phyloP scores from a whole-genome alignment of 441 rosid genomes.

The Erodium moschatum region DNA sequence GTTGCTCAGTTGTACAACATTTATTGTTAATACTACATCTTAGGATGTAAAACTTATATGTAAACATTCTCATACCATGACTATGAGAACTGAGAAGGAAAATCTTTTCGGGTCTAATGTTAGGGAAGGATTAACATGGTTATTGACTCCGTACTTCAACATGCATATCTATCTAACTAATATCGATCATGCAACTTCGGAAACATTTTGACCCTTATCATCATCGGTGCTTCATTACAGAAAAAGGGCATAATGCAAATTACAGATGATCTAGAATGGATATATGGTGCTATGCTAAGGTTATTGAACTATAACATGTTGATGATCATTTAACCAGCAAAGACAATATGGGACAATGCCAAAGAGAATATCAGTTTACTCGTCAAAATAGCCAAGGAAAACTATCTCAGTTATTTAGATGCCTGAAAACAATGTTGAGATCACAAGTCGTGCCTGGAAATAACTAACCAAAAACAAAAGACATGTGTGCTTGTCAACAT shows the following conservation, averaged over 20 bases:
- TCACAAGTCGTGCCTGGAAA: not conserved
- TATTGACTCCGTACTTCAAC: not conserved
- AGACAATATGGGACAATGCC: too few species aligned
- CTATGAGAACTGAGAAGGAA: not conserved
- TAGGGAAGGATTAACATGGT: not conserved
- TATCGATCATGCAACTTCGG: not conserved
- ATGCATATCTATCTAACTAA: not conserved
- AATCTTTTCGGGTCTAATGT: not conserved
- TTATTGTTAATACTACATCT: not conserved
- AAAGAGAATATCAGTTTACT: too few species aligned
- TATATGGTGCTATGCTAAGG: not conserved
- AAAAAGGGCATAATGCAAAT: not conserved
- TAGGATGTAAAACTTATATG: not conserved
- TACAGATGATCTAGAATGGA: not conserved
- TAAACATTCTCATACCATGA: too few species aligned
- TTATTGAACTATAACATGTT: not conserved
- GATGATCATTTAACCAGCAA: too few species aligned
- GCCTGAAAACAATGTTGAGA: not conserved
- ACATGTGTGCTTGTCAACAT: not conserved
- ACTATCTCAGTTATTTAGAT: not conserved
- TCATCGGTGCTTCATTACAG: not conserved
- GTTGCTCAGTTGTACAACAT: not conserved
- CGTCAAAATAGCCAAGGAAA: not conserved
- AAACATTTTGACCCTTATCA: not conserved
- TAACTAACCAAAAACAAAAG: not conserved